These are phyloP conservation scores for Neltuma alba DNA, from an alignment of 306 rosid genomes.

Conservation along the genomic window DNA sequence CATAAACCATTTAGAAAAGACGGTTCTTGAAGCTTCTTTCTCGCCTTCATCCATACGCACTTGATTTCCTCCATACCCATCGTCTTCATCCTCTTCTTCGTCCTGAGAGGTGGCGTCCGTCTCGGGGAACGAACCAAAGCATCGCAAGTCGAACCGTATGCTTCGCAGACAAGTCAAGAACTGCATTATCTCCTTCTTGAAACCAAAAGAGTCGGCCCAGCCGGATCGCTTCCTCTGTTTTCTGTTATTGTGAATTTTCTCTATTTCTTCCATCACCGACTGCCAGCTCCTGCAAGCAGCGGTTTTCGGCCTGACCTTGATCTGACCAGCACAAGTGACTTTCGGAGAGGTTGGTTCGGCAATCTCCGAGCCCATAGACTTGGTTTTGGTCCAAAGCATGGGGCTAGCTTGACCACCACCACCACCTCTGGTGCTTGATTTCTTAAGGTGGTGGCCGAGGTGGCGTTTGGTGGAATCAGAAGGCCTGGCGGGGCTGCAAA, in stretches of 20 bases:
- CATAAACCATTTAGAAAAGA: constrained; percentile 91
- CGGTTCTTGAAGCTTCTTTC: constrained; percentile 50
- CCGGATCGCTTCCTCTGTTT: constrained; percentile 54
- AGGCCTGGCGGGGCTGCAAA: constrained; percentile 86
- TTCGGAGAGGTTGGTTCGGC: constrained; percentile 93
- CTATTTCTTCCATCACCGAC: constrained; percentile 95
- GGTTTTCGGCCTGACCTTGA: constrained; percentile 70
- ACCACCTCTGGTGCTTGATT: constrained; percentile 46
- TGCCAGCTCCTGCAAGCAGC: constrained; percentile 78
- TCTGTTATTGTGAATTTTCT: constrained; percentile 66
- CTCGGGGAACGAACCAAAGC: constrained; percentile 70
- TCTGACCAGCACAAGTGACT: constrained; percentile 94
- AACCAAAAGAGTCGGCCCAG: constrained; percentile 70
- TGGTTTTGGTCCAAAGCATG: constrained; percentile 71
- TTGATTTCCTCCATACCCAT: constrained; percentile 31
- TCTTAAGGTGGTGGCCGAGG: constrained; percentile 50
- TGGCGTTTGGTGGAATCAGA: constrained; percentile 54
- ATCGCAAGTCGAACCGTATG: constrained; percentile 68
- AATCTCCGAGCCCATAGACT: constrained; percentile 62
- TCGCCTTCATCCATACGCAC: constrained; percentile 41
- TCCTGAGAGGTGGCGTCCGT: constrained; percentile 58
- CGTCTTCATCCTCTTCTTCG: constrained; percentile 61
- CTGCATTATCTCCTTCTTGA: constrained; percentile 88
- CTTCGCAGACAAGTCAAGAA: constrained; percentile 75
- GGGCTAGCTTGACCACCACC: constrained; percentile 62